Conservation (phyloP, 2,329 filamentous ascomycete species). For the Diaporthe vexans region DNA sequence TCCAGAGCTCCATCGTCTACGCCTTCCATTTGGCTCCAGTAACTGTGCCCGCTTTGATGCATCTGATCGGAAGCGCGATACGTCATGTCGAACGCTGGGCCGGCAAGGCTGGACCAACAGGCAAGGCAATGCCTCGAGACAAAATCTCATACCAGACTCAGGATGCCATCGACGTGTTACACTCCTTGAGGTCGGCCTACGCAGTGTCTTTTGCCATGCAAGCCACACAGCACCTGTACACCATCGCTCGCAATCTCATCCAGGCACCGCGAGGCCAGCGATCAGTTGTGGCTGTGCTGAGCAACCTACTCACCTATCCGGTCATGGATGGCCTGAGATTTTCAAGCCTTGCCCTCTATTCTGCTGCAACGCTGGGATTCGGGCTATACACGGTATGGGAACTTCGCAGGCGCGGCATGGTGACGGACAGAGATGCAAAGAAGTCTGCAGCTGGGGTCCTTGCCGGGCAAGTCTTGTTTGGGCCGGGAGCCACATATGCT, state of each 20-base stretch:
- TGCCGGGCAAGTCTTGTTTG: conserved; percentile 17
- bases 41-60: conserved; percentile 24
- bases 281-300: neutral
- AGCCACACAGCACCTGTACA: conserved; percentile 26
- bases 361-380: conserved; percentile 28
- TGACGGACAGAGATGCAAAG: conserved; percentile 16
- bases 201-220: conserved; percentile 21
- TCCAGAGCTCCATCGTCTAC: conserved; percentile 9
- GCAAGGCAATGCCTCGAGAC: neutral
- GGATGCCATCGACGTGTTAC: neutral
- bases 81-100: neutral
- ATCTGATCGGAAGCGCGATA: neutral
- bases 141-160: neutral
- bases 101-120: too few species aligned
- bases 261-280: neutral
- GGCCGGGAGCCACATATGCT: conserved; percentile 33
- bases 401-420: conserved; percentile 24
- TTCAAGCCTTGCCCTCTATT: conserved; percentile 26
- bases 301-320: neutral
- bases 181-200: conserved; percentile 18
- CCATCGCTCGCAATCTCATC: neutral
- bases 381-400: conserved; percentile 38
- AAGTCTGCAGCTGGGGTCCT: conserved; percentile 8
- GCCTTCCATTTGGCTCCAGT: conserved; percentile 33
- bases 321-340: too few species aligned